Conservation (phyloP, 495 filamentous ascomycete species). For the Penicillium odoratum region DNA sequence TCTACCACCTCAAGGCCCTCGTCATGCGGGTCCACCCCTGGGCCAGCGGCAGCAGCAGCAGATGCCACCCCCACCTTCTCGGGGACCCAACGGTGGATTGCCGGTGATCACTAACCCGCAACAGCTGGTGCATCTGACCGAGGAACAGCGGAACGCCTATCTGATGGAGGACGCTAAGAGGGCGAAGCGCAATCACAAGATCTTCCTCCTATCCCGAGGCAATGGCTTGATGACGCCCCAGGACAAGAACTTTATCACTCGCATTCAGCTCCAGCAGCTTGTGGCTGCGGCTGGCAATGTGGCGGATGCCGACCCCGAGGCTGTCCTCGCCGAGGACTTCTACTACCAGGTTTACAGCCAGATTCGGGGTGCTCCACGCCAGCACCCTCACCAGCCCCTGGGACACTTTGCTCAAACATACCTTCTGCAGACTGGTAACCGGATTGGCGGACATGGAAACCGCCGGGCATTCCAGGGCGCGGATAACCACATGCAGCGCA, state of each 20-base stretch:
- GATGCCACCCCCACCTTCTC: constrained; percentile 24
- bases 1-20: constrained; percentile 32
- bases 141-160: constrained; percentile 75
- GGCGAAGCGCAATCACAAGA: constrained; percentile 98
- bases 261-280: constrained; percentile 95
- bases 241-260: constrained; percentile 98
- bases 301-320: constrained; percentile 75
- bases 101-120: constrained; percentile 66
- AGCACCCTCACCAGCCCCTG: constrained; percentile 85
- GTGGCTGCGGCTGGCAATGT: constrained; percentile 87
- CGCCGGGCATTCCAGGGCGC: constrained; percentile 71
- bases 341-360: constrained; percentile 98
- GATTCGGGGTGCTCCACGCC: constrained; percentile 82
- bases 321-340: constrained; percentile 85
- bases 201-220: constrained; percentile 86
- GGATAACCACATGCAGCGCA: constrained; percentile 96
- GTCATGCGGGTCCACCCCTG: constrained; percentile 31
- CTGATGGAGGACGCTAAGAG: constrained; percentile 89
- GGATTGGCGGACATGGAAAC: constrained; percentile 61
- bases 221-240: constrained; percentile 99
- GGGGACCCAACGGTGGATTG: constrained; percentile 32
- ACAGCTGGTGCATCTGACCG: constrained; percentile 74
- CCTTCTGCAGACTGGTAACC: constrained; percentile 84
- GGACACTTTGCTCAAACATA: constrained; percentile 98
- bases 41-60: constrained; percentile 35